phyloP scores from a whole-genome alignment of 331 rosid species.

The Malus hybrid region DNA sequence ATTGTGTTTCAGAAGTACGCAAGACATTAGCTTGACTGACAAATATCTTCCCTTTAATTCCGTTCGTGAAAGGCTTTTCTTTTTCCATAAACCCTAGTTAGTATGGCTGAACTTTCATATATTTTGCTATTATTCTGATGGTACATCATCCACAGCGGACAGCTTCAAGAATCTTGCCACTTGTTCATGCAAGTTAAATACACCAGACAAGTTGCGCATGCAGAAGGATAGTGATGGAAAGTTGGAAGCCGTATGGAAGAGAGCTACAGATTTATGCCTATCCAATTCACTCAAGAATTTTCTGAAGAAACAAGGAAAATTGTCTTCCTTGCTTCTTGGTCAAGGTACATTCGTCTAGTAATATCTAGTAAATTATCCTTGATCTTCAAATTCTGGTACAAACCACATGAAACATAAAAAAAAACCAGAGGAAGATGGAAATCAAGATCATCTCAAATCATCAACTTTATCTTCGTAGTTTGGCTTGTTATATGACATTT shows the following conservation, averaged over 20 bases:
- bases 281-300: slow-evolving; percentile 51
- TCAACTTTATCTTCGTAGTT: not conserved
- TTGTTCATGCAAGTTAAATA: slow-evolving; percentile 27
- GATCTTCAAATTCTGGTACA: not conserved
- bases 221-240: slow-evolving; percentile 45
- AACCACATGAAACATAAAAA: not conserved
- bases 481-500: not conserved
- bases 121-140: slow-evolving; percentile 24
- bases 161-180: slow-evolving; percentile 36
- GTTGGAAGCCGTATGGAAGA: slow-evolving; percentile 70
- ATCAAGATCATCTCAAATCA: not conserved
- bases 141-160: slow-evolving; percentile 36
- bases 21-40: slow-evolving; percentile 4
- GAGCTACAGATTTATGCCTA: slow-evolving; percentile 55
- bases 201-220: slow-evolving; percentile 27
- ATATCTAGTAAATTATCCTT: not conserved
- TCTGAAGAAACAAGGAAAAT: slow-evolving; percentile 70
- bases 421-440: not conserved
- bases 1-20: slow-evolving; percentile 27
- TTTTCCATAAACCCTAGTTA: not conserved
- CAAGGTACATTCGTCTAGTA: slow-evolving; percentile 35
- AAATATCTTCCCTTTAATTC: not conserved
- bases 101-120: not conserved
- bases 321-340: slow-evolving; percentile 51
- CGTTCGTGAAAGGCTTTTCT: not conserved